Conservation (phyloP, 2,329 filamentous ascomycete genomes). For the Xylariaceae sp. region DNA sequence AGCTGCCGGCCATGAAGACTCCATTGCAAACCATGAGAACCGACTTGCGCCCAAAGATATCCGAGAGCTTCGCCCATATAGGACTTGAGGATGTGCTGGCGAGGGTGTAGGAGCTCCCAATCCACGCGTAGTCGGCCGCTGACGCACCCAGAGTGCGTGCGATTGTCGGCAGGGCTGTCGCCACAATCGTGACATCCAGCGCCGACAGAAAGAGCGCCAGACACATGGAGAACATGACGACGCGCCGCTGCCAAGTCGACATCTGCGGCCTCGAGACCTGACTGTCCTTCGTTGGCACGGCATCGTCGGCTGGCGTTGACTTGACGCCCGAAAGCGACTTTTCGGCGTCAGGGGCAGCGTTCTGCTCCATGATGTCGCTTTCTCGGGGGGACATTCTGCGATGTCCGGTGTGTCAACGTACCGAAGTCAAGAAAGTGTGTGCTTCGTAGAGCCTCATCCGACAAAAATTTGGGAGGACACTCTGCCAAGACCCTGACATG, state of each 20-base stretch:
- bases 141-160: conserved; percentile 41
- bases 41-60: conserved; percentile 38
- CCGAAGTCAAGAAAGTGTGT: too few species aligned
- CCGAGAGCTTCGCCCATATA: conserved; percentile 50
- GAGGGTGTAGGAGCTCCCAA: conserved; percentile 59
- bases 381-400: too few species aligned
- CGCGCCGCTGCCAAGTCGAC: conserved; percentile 3
- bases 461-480: too few species aligned
- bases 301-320: too few species aligned
- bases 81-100: conserved; percentile 53
- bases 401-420: too few species aligned
- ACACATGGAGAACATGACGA: conserved; percentile 5
- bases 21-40: conserved; percentile 29
- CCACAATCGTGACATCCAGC: conserved; percentile 35
- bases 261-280: not conserved
- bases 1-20: conserved; percentile 34
- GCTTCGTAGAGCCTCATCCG: too few species aligned
- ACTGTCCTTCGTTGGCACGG: not conserved
- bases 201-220: conserved; percentile 5
- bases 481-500: too few species aligned
- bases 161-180: conserved; percentile 46
- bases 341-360: too few species aligned
- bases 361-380: too few species aligned
- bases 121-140: conserved; percentile 61
- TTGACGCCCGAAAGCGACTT: too few species aligned